Evolutionary conservation across 2,329 filamentous ascomycete genomes (phyloP).

Genomic region (Blastomyces gilchristii): DNA sequence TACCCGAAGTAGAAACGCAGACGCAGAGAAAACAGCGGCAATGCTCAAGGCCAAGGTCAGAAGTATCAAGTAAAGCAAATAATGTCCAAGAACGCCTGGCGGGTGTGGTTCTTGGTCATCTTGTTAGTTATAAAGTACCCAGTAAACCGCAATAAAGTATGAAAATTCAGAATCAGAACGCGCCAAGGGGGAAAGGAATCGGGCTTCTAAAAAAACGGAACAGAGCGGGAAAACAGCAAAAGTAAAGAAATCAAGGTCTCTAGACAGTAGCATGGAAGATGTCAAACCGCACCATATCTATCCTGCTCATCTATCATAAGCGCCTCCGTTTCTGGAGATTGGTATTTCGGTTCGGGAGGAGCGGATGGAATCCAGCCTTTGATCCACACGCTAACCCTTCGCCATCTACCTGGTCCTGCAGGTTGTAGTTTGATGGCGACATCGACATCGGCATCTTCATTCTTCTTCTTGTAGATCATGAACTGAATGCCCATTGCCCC

Average conservation of each 20-base stretch:
- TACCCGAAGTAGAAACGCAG: background rate
- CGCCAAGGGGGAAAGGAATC: background rate
- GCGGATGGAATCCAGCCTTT: constrained; percentile 52
- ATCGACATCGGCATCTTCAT: constrained; percentile 34
- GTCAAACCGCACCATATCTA: constrained; percentile 28
- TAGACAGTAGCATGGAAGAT: background rate
- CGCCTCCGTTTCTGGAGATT: constrained; percentile 22
- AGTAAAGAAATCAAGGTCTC: background rate
- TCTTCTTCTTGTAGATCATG: constrained; percentile 45
- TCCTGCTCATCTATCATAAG: constrained; percentile 22
- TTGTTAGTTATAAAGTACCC: background rate
- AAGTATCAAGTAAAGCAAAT: background rate
- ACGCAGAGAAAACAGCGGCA: background rate
- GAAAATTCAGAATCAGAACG: background rate
- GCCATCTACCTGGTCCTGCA: constrained; percentile 41
- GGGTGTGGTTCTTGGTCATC: background rate
- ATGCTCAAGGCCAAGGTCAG: background rate
- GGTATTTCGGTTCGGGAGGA: constrained; percentile 25
- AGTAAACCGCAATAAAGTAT: background rate
- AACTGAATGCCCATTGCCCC: constrained; percentile 55
- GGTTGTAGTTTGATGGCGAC: constrained; percentile 32
- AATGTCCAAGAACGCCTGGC: background rate
- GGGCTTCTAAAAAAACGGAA: background rate
- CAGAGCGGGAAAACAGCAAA: background rate
- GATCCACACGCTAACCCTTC: constrained; percentile 54